A percentile compares a stretch with the other conserved stretches of the same genome.
These are phyloP conservation scores for Barbarea vulgaris DNA, from an alignment of 345 rosid species.

Conservation along the genomic window DNA sequence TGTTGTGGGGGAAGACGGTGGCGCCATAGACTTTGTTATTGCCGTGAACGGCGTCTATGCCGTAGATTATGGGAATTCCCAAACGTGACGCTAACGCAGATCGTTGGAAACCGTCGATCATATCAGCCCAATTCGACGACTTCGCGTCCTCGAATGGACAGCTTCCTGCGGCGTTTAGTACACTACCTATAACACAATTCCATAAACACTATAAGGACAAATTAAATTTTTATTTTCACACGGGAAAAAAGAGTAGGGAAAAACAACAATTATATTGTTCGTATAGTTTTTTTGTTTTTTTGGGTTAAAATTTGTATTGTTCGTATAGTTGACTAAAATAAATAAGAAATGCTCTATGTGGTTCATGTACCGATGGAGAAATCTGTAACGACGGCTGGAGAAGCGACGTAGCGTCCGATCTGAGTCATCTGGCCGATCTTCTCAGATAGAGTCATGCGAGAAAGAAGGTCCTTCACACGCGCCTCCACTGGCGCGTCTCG, in stretches of 20 bases:
- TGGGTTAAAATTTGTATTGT: too few species aligned
- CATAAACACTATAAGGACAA: too few species aligned
- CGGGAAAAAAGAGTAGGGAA: too few species aligned
- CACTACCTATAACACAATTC: constrained; percentile 57
- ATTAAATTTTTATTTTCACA: too few species aligned
- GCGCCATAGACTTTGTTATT: constrained; percentile 76
- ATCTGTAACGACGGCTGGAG: constrained; percentile 51
- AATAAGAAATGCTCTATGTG: neutral
- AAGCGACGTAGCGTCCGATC: constrained; percentile 62
- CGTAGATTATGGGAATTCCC: constrained; percentile 81
- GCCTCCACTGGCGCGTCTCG: constrained; percentile 61
- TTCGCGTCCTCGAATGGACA: constrained; percentile 59
- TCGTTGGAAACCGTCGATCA: constrained; percentile 71
- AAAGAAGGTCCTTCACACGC: constrained; percentile 76
- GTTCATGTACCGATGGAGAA: constrained; percentile 51
- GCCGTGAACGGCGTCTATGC: constrained; percentile 95
- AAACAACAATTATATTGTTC: too few species aligned
- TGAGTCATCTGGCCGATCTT: constrained; percentile 90
- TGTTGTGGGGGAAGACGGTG: constrained; percentile 85
- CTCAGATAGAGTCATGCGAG: constrained; percentile 75
- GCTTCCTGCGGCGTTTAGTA: constrained; percentile 74
- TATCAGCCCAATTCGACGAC: constrained; percentile 79
- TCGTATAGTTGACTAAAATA: neutral
- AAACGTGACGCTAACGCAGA: constrained; percentile 70
- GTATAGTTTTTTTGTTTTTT: too few species aligned